Conservation (phyloP, 177 flowering plant genomes). For the Vitis hybrid region DNA sequence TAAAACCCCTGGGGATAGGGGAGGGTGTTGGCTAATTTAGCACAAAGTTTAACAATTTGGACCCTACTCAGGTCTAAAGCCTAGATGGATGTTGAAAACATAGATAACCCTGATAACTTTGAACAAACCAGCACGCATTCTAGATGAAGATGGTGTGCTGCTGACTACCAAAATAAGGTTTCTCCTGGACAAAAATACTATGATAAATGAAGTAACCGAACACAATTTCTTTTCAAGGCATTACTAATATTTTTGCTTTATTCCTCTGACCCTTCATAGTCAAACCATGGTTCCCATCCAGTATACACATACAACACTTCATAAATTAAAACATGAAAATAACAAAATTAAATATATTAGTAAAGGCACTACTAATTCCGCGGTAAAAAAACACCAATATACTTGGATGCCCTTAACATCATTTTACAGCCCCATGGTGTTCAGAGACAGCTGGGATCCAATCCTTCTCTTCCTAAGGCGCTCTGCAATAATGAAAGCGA, state of each 20-base stretch:
- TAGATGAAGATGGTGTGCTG: no score
- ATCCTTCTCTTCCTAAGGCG: conserved; percentile 78
- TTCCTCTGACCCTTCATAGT: not conserved
- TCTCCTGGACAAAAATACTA: no score
- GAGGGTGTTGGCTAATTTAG: no score
- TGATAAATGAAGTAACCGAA: no score
- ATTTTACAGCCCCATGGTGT: conserved; percentile 27
- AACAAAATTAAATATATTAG: conserved; percentile 1
- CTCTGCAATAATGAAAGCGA: conserved; percentile 85
- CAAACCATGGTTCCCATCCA: conserved; percentile 8
- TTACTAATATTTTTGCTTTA: not conserved
- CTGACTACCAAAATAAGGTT: no score
- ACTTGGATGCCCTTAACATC: not conserved
- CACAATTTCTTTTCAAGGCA: not conserved
- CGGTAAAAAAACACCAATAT: conserved; percentile 12
- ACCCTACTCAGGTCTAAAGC: no score
- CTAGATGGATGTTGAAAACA: no score
- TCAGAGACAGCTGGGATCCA: conserved; percentile 28
- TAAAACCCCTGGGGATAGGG: no score
- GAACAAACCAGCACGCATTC: no score
- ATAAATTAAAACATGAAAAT: not conserved
- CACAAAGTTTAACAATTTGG: no score
- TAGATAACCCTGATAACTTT: no score
- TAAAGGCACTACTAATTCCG: conserved; percentile 8
- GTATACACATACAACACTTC: not conserved